A percentile compares a stretch with the other conserved stretches of the same genome.
Evolutionary conservation across 2,329 filamentous ascomycete genomes (phyloP).

Genomic region (Verticillium nubilum): DNA sequence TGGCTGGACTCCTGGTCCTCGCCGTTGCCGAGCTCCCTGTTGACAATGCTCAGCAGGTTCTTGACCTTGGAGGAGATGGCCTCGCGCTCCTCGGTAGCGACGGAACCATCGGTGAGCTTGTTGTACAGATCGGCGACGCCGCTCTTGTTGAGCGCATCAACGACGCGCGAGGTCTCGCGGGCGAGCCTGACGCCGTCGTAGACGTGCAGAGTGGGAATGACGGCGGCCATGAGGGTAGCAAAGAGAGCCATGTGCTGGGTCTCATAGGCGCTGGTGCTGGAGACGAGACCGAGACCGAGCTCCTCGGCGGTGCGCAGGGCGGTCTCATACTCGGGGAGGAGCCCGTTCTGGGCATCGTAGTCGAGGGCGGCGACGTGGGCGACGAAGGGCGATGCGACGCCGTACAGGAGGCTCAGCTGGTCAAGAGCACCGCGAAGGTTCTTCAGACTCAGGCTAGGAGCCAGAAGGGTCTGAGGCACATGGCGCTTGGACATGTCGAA

Average conservation of each 20-base stretch:
- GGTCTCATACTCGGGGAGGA: constrained; percentile 83
- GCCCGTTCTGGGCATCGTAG: constrained; percentile 62
- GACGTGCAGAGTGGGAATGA: constrained; percentile 79
- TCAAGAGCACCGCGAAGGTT: constrained; percentile 81
- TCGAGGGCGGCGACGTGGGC: constrained; percentile 90
- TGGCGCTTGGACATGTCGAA: constrained; percentile 88
- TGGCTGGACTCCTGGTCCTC: constrained; percentile 92
- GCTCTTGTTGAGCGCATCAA: constrained; percentile 71
- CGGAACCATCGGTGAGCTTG: constrained; percentile 56
- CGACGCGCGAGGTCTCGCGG: constrained; percentile 74
- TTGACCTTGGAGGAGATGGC: constrained; percentile 68
- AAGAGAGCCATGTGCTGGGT: constrained; percentile 94
- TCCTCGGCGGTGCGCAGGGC: constrained; percentile 82
- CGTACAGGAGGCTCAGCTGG: constrained; percentile 86
- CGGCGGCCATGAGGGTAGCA: constrained; percentile 70
- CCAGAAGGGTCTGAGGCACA: constrained; percentile 85
- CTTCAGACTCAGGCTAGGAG: constrained; percentile 75
- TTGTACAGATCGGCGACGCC: constrained; percentile 66
- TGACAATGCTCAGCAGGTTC: constrained; percentile 68
- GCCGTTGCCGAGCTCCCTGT: constrained; percentile 85
- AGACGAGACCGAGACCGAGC: constrained; percentile 78
- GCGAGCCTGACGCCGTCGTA: constrained; percentile 83
- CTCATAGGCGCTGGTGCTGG: constrained; percentile 83
- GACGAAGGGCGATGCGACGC: constrained; percentile 86
- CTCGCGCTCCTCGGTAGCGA: constrained; percentile 62